Base-by-base conservation (phyloP, 2,329 filamentous ascomycete species). In the Penicillium sp. region DNA sequence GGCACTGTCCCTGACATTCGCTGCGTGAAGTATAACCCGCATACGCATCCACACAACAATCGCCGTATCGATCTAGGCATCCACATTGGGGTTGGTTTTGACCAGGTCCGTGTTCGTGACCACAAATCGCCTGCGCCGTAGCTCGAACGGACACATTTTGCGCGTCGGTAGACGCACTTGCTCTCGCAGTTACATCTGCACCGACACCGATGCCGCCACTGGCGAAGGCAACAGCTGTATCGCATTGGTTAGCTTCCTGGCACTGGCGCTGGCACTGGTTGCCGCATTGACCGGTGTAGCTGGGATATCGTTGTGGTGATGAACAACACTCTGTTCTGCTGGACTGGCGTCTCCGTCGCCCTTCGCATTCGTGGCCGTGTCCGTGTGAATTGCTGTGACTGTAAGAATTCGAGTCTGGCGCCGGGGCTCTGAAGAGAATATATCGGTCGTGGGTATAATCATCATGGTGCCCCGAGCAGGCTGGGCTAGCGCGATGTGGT, bases 131-230 rank as follows among this genome's bases (percentile, higher is more conserved):
- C 44, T 58, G 56, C 56, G 56, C 56, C n/a, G 35, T 46, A 29
- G 56, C 56, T 17, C 48, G 13, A 30, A 51, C n/a, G 21, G 15
- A 26, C 56, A 58, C 50, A 58, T 17, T 38, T 47, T 15, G 47
- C 47, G 56, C 26, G 23, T 23, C 21, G 13, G 56, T 46, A 23
- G 19, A 44, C 31, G 55, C 56, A 30, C 47, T 29, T 15, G 56
- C 56, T 11, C 23, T 46, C 13, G 56, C 47, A 29, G 56, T 44
- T 5, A 44, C 23, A 31, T 26, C 26, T 6, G 26, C 31, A 11
- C 46, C 15, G 29, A 1, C n/a, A 13, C 31, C 9, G n/a, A 7
- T 26, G 17, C 23, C 15, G 17, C 31, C 35, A 4, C 35, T 26
- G 21, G 56, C 50, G 35, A 51, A 45, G 15, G 15, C 30, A 23